Base-by-base conservation (phyloP, 371 early-diverging fungal species). In the Rhizopus stolonifer region DNA sequence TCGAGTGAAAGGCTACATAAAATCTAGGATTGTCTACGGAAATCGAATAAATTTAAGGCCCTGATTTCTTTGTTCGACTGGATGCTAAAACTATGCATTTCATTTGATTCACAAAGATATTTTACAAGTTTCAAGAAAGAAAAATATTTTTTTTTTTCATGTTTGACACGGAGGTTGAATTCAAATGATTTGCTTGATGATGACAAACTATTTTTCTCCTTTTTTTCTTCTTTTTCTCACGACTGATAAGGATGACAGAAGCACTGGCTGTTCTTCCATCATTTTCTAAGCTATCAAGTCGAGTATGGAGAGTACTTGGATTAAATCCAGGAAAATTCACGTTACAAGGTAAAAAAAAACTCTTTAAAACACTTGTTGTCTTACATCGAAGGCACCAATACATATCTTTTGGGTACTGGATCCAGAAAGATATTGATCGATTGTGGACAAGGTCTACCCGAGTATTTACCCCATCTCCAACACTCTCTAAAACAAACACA, bases 341-440 rank as follows among this genome's bases (percentile, higher is more conserved):
- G 1, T 71, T 92, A 8, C 90, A 90, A 72, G 92, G 83, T 79
- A 11, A 39, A n/a, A 36, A 29, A 38, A 13, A 38, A 3, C 23
- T 34, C 3, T 3, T 0, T 17, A 24, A 9, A 4, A 15, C 26
- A 26, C 18, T 17, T 18, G 3, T 52, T 24, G 22, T 54, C 31
- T 9, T 26, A 1, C 1, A 36, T n/a, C 15, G 1, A 11, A 83
- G 86, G 94, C 23, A 92, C 96, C 36, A 95, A 95, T 60, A 92
- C 91, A 0, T 95, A 94, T 59, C 36, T 95, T n/a, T 71, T 94
- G 21, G 96, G 96, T 10, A 69, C 76, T 6, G 94, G 94, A 0
- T 40, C 71, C 13, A 57, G 65, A 24, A 85, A 91, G 23, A 54
- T 91, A 1, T 74, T 95, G 5, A 67, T 95, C 1, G 95, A 95